Evolutionary conservation across 2,329 filamentous ascomycete genomes (phyloP), one percentile per base, ranked within the genome.

Genomic region (Trichocomaceae sp.): DNA sequence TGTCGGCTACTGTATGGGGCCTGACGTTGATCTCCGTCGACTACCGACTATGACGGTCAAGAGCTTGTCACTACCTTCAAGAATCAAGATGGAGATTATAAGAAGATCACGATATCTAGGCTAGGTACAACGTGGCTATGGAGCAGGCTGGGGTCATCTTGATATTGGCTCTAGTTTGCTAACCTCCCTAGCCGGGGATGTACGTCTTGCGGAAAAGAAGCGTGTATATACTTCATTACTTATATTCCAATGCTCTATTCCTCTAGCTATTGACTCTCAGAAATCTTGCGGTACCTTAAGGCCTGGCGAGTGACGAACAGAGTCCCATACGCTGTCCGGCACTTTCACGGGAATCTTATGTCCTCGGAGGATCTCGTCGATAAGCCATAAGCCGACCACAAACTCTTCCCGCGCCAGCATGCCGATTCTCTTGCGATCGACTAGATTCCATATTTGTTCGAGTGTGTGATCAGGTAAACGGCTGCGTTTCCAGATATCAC

Each of bases 341-440:
- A 78, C 73, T 51, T 68, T 71, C 9, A 64, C 61, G 2, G 76
- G 76, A 39, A 77, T 63, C 58, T 77, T 78, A 45, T 72, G 70
- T 5, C 76, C 76, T 58, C 72, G 75, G 45, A 78, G 58, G 56
- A 69, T 66, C 62, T 77, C 74, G 61, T 78, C 76, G 52, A 78
- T 76, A 54, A 78, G 62, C 75, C 75, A 78, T 65, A 77, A 70
- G 22, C 76, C 76, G 41, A 78, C 75, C 48, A 78, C 73, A 53
- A 78, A 78, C 62, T 77, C 75, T 49, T 77, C 74, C 53, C 69
- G 64, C 17, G 65, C 67, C 26, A 77, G 59, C 48, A 73, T 64
- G 12, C 71, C 71, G 29, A 67, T 64, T 3, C 61, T 60, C 55
- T 69, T 66, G 13, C 65, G 63, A 57, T 71, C 68, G 17, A 78